Base-by-base conservation (phyloP, 176 grass and related monocot genomes). In the Carex cristatella region DNA sequence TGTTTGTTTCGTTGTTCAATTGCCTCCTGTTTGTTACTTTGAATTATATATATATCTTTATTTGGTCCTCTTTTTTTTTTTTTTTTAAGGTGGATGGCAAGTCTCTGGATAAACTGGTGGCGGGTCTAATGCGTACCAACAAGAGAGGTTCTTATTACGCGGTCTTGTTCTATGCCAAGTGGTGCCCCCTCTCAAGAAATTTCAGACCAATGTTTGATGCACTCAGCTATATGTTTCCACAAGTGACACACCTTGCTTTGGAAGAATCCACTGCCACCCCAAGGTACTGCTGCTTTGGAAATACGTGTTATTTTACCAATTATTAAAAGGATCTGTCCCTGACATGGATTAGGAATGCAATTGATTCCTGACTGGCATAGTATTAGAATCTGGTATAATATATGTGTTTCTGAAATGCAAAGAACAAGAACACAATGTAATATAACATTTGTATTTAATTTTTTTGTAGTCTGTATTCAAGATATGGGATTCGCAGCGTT, bases 221-320 rank as follows among this genome's bases (percentile, higher is more conserved):
- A 81, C 92, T 97, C 63, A 93, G 91, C 86, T 86, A 87, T 53
- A 94, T 97, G 91, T 94, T 93, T 91, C 92, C 95, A 61, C 89
- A 65, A 64, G 88, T 97, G 85, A 97, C 83, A 19, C 92, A 97
- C 89, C 83, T 97, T 74, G 81, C 91, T 83, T 83, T 94, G 2
- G 95, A 93, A 89, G 89, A 97, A 86, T 93, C 92, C 23, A 90
- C 84, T 66, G 65, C 87, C 71, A 91, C 89, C 71, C 89, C 88
- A 72, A 86, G 84, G 95, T 93, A 94, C 81, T 61, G 77, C 14
- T 54, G 6, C 2, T 7, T 28, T 8, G 58, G 7, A 49, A 78
- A 4, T 53, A 15, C 1, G 37, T 19, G 55, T 83, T 3, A 62
- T 79, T 15, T 85, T 83, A 76, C 85, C 80, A 69, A 83, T 62